A percentile compares a stretch with the other conserved stretches of the same genome.
Conservation (phyloP, 495 filamentous ascomycete species). For the Trichoderma erinaceum region DNA sequence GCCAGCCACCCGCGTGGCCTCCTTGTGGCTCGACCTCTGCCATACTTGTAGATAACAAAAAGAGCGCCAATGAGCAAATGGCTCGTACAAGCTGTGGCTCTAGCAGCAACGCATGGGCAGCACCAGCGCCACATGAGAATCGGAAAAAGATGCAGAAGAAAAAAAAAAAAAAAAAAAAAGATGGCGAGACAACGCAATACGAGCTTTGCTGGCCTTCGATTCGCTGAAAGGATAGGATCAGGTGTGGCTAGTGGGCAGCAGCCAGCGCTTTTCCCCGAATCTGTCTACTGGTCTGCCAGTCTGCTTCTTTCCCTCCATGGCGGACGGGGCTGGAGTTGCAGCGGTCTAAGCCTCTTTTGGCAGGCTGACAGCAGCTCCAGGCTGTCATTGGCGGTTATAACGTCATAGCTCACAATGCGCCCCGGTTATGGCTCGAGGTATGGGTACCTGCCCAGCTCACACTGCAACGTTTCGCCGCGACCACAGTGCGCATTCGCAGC, state of each 20-base stretch:
- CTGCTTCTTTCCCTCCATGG: background rate
- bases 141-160: background rate
- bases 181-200: conserved; percentile 6
- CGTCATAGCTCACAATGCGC: conserved; percentile 3
- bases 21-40: background rate
- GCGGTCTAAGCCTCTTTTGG: background rate
- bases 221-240: background rate
- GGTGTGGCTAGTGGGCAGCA: conserved; percentile 1
- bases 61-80: background rate
- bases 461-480: background rate
- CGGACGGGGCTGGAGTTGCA: background rate
- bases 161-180: background rate
- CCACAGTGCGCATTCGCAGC: too few relatives aligned
- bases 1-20: background rate
- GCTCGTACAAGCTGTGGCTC: background rate
- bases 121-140: background rate
- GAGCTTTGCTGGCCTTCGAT: background rate
- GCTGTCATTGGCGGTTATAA: background rate
- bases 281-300: too few relatives aligned
- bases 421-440: background rate
- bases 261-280: background rate
- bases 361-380: background rate
- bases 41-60: background rate
- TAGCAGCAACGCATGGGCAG: background rate
- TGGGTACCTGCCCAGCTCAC: too few relatives aligned